A percentile compares a stretch with the other conserved stretches of the same genome.
phyloP scores from a whole-genome alignment of 2,329 filamentous ascomycete species.

The Neonectria punicea region DNA sequence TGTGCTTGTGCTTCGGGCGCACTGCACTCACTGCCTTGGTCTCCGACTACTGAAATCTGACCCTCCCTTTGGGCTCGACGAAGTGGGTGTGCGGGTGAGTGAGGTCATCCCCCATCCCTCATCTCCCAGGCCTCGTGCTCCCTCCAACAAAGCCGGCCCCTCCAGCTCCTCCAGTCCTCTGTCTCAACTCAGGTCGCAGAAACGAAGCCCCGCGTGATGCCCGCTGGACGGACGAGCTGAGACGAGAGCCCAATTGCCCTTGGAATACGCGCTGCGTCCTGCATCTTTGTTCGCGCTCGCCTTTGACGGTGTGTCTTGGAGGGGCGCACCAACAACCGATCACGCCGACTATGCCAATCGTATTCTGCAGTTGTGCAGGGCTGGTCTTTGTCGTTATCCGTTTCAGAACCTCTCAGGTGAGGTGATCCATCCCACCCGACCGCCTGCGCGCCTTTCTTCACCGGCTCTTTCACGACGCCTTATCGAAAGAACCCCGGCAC shows the following conservation, averaged over 20 bases:
- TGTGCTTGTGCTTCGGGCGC: background rate
- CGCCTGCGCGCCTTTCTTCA: background rate
- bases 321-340: background rate
- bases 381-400: background rate
- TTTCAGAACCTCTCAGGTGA: slow-evolving; percentile 18
- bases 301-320: background rate
- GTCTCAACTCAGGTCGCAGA: slow-evolving; percentile 10
- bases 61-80: slow-evolving; percentile 11
- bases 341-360: background rate
- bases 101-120: slow-evolving; percentile 13
- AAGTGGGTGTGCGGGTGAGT: slow-evolving; percentile 15
- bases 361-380: background rate
- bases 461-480: background rate
- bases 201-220: slow-evolving; percentile 13
- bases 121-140: slow-evolving; percentile 8
- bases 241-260: background rate
- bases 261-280: background rate
- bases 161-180: slow-evolving; percentile 8
- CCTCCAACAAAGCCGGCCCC: slow-evolving; percentile 5
- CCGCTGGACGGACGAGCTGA: background rate
- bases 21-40: slow-evolving; percentile 2
- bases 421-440: background rate
- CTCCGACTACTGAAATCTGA: slow-evolving; percentile 3
- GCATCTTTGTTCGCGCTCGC: background rate
- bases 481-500: slow-evolving; percentile 4